Evolutionary conservation across 768 basidiomycete species (phyloP), one percentile per base, ranked within the genome.

Genomic region (Naganishia randhawae): DNA sequence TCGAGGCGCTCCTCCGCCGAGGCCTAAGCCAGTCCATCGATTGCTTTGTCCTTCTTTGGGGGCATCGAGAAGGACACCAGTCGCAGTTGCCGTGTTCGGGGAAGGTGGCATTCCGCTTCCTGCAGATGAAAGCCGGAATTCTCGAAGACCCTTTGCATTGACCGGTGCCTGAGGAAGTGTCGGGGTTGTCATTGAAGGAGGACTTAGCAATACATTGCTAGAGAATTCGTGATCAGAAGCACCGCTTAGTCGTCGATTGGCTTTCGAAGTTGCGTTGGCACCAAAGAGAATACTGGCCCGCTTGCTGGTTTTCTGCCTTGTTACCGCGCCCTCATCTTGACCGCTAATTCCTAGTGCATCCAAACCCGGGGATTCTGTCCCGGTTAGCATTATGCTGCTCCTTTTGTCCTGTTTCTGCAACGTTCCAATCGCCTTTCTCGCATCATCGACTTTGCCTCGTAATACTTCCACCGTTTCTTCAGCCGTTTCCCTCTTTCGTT

Each of bases 381-480:
- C 37, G 0, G 37, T 35, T 4, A 61, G 35, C 22, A 45, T 5
- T 33, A 41, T n/a, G 42, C 66, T 67, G 10, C 41, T 41, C 66
- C 66, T 13, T 39, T 67, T 67, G 42, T 79, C 78, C 65, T 79
- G 77, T 50, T 75, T 76, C 55, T 78, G 76, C 50, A 79, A 50
- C 10, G 55, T 68, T 69, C 73, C 73, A 19, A 79, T 73, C 3
- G 76, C 77, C 65, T 75, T 64, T 39, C 78, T 45, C 31, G 78
- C 78, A 35, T 71, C 69, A 39, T 79, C 78, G n/a, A 79, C 73
- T 52, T 75, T 75, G 31, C 76, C 73, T 25, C 76, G 50, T 16
- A 79, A 51, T 32, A 70, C 39, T 61, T 77, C 76, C 2, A 78
- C 76, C 37, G 67, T 73, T 68, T 79, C 78, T 55, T 79, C 78